phyloP scores from a whole-genome alignment of 164 flowering plant genomes.

The Tinospora cordifolia region DNA sequence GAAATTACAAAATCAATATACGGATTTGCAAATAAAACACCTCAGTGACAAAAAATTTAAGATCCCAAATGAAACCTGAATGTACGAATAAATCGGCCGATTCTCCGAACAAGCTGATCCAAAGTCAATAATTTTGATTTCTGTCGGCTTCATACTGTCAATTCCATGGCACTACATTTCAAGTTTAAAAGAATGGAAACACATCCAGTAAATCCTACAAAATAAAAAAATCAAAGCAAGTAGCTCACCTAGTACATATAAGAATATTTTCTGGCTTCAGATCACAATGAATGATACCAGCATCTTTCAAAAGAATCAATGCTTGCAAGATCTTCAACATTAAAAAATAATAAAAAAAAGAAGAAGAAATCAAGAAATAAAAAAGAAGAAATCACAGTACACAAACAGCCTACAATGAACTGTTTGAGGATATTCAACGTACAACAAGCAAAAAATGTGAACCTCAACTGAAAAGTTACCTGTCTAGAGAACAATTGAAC shows the following conservation, averaged over 20 bases:
- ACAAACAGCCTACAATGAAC: not conserved
- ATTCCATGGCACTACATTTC: constrained; percentile 17
- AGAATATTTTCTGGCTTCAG: constrained; percentile 99
- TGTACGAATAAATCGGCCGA: constrained; percentile 94
- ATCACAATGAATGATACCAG: constrained; percentile 97
- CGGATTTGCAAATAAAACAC: not conserved
- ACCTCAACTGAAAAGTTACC: constrained; percentile 29
- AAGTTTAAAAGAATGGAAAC: constrained; percentile 17
- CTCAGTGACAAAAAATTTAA: constrained; percentile 4
- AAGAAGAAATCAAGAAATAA: too few relatives aligned
- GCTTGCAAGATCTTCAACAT: constrained; percentile 68
- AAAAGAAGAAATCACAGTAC: too few relatives aligned
- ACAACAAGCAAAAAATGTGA: constrained; percentile 1
- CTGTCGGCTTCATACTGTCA: constrained; percentile 70
- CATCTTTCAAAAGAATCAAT: constrained; percentile 78
- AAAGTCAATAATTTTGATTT: constrained; percentile 90
- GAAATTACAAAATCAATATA: not conserved
- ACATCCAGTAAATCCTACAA: not conserved
- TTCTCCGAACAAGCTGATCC: constrained; percentile 99
- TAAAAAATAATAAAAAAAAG: constrained; percentile 8
- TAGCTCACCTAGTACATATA: constrained; percentile 64
- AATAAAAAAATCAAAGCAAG: constrained; percentile 13
- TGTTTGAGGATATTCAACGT: not conserved
- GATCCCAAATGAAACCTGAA: constrained; percentile 53
- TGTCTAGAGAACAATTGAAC: constrained; percentile 93